phyloP scores from a whole-genome alignment of 176 grass and related monocot species.

The Triticum monococcum region DNA sequence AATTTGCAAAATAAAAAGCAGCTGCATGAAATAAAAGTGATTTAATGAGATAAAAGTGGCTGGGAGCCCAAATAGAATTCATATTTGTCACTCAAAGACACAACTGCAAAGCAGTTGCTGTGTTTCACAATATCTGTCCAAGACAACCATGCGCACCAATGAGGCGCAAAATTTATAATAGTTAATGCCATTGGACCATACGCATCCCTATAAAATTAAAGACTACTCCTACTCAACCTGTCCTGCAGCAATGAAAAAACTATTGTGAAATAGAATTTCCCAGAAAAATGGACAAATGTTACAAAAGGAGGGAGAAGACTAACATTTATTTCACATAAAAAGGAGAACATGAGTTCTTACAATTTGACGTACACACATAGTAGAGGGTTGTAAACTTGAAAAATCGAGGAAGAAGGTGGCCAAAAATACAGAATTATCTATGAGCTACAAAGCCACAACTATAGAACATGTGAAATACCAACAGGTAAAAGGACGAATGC shows the following conservation, averaged over 20 bases:
- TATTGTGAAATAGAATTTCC: not conserved
- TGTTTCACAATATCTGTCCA: not conserved
- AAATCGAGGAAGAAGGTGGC: not conserved
- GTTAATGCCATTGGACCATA: not conserved
- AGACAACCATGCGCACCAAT: not conserved
- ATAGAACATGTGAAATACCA: not conserved
- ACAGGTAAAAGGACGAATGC: not conserved
- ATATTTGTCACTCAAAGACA: not conserved
- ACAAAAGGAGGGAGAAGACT: not conserved
- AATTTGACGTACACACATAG: not conserved
- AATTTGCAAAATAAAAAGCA: conserved; percentile 68
- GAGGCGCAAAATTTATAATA: not conserved
- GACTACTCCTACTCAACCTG: not conserved
- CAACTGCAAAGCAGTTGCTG: not conserved
- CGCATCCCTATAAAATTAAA: not conserved
- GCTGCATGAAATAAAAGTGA: conserved; percentile 50
- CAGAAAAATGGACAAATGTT: not conserved
- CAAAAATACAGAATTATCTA: not conserved
- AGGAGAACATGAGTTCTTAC: not conserved
- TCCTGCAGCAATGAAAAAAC: not conserved
- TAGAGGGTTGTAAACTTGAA: not conserved
- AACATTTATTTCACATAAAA: not conserved
- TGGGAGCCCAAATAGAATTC: not conserved
- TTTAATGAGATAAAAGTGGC: conserved; percentile 31
- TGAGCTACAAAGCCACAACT: not conserved